A percentile compares a stretch with the other conserved stretches of the same genome.
phyloP scores from a whole-genome alignment of 495 filamentous ascomycete genomes.

The Saxophila tyrrhenica region DNA sequence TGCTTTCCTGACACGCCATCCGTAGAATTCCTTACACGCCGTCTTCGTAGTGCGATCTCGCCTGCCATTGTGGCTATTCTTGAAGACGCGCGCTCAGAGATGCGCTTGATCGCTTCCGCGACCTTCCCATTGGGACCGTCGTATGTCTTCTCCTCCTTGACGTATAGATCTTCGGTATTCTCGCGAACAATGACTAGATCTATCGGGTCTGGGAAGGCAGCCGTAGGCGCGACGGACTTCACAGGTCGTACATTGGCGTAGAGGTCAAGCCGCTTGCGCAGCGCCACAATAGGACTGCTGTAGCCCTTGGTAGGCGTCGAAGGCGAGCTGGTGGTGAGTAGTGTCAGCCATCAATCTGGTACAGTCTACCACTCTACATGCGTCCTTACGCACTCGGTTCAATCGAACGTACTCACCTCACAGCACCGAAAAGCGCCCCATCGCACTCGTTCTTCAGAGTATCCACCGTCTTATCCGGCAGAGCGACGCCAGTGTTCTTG shows the following conservation, averaged over 20 bases:
- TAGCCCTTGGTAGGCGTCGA: constrained; percentile 82
- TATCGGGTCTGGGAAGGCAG: constrained; percentile 36
- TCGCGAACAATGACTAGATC: constrained; percentile 97
- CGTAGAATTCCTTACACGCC: constrained; percentile 53
- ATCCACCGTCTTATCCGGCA: constrained; percentile 83
- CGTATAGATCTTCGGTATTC: constrained; percentile 98
- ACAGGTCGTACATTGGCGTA: constrained; percentile 97
- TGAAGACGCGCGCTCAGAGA: constrained; percentile 67
- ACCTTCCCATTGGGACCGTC: constrained; percentile 63
- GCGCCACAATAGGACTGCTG: constrained; percentile 91
- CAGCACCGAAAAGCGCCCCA: constrained; percentile 92
- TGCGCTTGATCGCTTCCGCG: constrained; percentile 95
- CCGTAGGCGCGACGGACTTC: constrained; percentile 58
- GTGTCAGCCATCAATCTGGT: not conserved
- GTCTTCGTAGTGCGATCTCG: constrained; percentile 80
- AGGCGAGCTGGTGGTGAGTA: constrained; percentile 48
- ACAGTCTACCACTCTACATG: no score
- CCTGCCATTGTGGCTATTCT: constrained; percentile 89
- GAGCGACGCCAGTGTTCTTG: constrained; percentile 70
- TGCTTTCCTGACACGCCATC: constrained; percentile 45
- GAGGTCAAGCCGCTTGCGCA: constrained; percentile 87
- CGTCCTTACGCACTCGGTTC: no score
- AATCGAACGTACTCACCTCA: constrained; percentile 40
- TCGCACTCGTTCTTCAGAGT: constrained; percentile 80
- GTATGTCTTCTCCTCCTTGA: constrained; percentile 86